Evolutionary conservation across 768 basidiomycete genomes (phyloP), one percentile per base, ranked within the genome.

Genomic region (Tylopilus rubrobrunneus): DNA sequence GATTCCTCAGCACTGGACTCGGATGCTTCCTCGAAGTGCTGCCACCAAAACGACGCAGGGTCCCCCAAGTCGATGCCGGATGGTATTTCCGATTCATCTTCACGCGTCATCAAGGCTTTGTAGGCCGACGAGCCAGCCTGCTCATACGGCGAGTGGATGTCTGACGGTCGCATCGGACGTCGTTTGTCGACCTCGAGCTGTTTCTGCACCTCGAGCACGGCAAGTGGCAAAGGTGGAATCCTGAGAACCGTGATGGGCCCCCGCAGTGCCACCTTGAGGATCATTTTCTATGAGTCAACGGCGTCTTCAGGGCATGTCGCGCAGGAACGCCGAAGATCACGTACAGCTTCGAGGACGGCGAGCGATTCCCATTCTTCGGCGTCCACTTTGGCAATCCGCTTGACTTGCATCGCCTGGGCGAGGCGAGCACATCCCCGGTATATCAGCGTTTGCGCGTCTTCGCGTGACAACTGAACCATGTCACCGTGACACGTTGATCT

Each of bases 11-110:
- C 14, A 1, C 6, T 19, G 1, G n/a, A 31, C n/a, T n/a, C n/a
- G n/a, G n/a, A n/a, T 4, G 29, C 39, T 41, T 17, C 36, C 14
- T 41, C 45, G 8, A 49, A 3, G 3, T 37, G 27, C 12, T 8
- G 23, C 60, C 60, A 61, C 60, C 60, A 61, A 25, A 53, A 57
- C 8, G 55, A 53, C 17, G 33, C 4, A 0, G 52, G 55, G 21
- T 57, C 49, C 1, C 60, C 60, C 0, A 57, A 11, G 12, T 41
- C 48, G 0, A 48, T 11, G 0, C 29, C 2, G 3, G 36, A 19
- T 1, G 48, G 54, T 0, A 60, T 47, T 6, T 7, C 15, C 0
- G 37, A 39, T 31, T 61, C 36, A 4, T 45, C 12, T 1, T 45
- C 31, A 14, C 17, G 2, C 0, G 42, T 10, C 2, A 48, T 54